Base-by-base conservation (phyloP, 1,284 basidiomycete genomes). In the Ceraceosorus bombacis region DNA sequence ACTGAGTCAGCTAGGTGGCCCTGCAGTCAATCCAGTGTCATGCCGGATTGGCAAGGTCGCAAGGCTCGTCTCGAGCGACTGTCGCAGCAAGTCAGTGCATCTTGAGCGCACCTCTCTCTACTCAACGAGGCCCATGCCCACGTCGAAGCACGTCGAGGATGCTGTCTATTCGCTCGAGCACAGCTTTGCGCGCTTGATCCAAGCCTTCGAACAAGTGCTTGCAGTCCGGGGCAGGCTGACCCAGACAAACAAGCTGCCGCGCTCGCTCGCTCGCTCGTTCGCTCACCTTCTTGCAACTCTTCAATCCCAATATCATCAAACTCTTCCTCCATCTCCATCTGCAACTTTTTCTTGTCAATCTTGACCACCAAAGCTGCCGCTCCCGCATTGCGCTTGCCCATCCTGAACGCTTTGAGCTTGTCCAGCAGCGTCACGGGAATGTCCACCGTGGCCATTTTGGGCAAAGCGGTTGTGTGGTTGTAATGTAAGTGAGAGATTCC, bases 301-400 rank as follows among this genome's bases (percentile, higher is more conserved):
- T 74, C 71, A 0, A 71, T 57, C 8, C 54, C 41, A 6, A 67
- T 66, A 4, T 61, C 46, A 5, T 62, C 63, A 4, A 68, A 55
- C n/a, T 68, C 48, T n/a, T 76, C 74, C 39, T 77, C 75, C 7
- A 71, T 59, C 37, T 67, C 61, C 10, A 77, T 59, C 6, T 65
- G 59, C 4, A 77, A 65, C 43, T 60, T 59, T 13, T 58, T 51
- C 55, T 71, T 74, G 60, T 77, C 70, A 48, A 77, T 76, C 56
- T 70, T 72, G 56, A 67, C 68, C 5, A 77, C 61, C 15, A 73
- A 59, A 5, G 74, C 72, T 13, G 57, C 59, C 13, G 60, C 51
- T 2, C 60, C 64, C 8, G 46, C 58, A 7, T 62, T 48, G 6
- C 52, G 17, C 53, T 69, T 71, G 2, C 59, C 57, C 2, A 76